These are phyloP conservation scores for Fusarium scirpi DNA, from an alignment of 2,329 filamentous ascomycete genomes.

Conservation along the genomic window DNA sequence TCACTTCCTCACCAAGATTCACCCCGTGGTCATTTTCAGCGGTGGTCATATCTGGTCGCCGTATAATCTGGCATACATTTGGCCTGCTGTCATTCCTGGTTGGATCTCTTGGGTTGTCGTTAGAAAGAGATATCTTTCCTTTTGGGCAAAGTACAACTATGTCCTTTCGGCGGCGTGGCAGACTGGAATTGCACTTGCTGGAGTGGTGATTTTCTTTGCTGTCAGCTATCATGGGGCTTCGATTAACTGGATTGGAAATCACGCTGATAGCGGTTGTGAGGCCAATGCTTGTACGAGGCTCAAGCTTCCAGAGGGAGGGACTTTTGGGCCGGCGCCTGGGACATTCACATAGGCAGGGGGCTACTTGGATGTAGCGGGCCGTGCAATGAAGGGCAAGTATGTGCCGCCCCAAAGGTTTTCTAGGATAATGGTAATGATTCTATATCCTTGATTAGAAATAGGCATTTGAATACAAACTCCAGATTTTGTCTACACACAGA, in stretches of 20 bases:
- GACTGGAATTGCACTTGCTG: slow-evolving; percentile 60
- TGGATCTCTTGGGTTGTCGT: slow-evolving; percentile 62
- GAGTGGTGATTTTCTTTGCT: slow-evolving; percentile 63
- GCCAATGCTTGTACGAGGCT: slow-evolving; percentile 39
- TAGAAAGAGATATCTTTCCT: slow-evolving; percentile 57
- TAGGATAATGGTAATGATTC: neutral
- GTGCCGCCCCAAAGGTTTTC: too few relatives aligned
- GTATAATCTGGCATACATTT: slow-evolving; percentile 61
- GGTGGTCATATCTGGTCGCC: slow-evolving; percentile 57
- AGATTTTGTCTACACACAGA: neutral
- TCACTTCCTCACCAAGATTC: slow-evolving; percentile 55
- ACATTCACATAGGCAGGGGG: slow-evolving; percentile 14
- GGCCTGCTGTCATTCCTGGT: slow-evolving; percentile 60
- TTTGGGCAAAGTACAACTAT: slow-evolving; percentile 65
- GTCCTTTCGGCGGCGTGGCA: slow-evolving; percentile 61
- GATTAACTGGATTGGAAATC: slow-evolving; percentile 62
- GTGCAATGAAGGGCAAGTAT: accelerated
- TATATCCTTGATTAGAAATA: neutral
- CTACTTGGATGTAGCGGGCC: accelerated
- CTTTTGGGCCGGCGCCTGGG: slow-evolving; percentile 47
- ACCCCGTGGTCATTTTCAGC: slow-evolving; percentile 59
- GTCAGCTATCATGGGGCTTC: slow-evolving; percentile 54
- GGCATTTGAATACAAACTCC: neutral
- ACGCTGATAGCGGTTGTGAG: slow-evolving; percentile 46
- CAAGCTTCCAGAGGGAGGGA: slow-evolving; percentile 44